A percentile compares a stretch with the other conserved stretches of the same genome.
Evolutionary conservation across 257 asterid genomes (phyloP).

Genomic region (Handroanthus guayacan): DNA sequence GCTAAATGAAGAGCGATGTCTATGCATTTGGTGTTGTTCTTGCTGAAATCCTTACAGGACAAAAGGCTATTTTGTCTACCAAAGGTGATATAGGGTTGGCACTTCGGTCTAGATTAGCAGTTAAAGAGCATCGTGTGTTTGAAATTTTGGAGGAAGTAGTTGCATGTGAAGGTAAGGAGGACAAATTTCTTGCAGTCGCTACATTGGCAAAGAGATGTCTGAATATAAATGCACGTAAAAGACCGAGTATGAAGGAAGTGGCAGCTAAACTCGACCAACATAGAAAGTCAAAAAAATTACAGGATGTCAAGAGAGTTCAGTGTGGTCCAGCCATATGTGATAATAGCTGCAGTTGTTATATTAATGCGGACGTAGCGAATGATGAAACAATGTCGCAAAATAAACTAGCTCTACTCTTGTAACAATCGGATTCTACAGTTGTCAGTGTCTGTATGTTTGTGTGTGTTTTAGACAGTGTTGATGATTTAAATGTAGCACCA

Average conservation of each 20-base stretch:
- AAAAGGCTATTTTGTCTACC: slow-evolving; percentile 35
- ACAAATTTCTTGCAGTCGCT: slow-evolving; percentile 40
- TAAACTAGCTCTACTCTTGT: too few relatives aligned
- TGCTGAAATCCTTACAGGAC: too few relatives aligned
- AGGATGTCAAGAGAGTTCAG: too few relatives aligned
- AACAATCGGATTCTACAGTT: too few relatives aligned
- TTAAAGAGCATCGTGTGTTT: slow-evolving; percentile 31
- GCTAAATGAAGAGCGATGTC: slow-evolving; percentile 48
- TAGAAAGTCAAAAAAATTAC: slow-evolving; percentile 30
- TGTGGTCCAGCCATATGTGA: too few relatives aligned
- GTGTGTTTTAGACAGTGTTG: too few relatives aligned
- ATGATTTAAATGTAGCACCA: too few relatives aligned
- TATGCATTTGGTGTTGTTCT: too few relatives aligned
- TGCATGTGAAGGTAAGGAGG: too few relatives aligned
- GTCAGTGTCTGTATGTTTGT: too few relatives aligned
- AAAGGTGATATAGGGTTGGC: slow-evolving; percentile 38
- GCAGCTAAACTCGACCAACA: slow-evolving; percentile 44
- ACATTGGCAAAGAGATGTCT: slow-evolving; percentile 33
- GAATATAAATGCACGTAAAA: slow-evolving; percentile 33
- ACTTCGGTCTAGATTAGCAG: slow-evolving; percentile 29
- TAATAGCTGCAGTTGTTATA: not conserved
- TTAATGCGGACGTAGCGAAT: not conserved
- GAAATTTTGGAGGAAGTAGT: slow-evolving; percentile 36
- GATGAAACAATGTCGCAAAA: too few relatives aligned
- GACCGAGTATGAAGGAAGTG: slow-evolving; percentile 51